Evolutionary conservation across 1,284 basidiomycete genomes (phyloP), one percentile per base, ranked within the genome.

Genomic region (Quambalaria eucalypti): DNA sequence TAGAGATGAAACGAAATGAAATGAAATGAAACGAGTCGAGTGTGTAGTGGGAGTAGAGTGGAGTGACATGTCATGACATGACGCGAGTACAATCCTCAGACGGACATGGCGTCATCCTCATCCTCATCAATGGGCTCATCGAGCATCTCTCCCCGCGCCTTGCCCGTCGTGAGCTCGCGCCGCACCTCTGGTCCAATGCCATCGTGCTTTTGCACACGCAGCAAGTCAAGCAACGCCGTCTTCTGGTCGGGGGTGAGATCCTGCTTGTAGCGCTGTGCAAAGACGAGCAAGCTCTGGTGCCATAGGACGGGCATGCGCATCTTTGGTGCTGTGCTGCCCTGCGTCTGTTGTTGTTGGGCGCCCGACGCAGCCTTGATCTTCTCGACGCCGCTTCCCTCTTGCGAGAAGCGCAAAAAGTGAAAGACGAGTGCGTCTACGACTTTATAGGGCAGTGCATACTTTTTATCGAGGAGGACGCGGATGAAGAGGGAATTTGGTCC

Each of bases 241-340:
- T 97, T 98, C 76, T 99, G 95, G 76, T 99, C 93, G 0, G 88
- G 87, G 0, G 95, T 96, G 63, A 99, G 76, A 77, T 98, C 93
- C n/a, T 88, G 85, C 31, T 90, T 88, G 77, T 98, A 99, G 23
- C 53, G 12, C 78, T 99, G 95, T 30, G 84, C 85, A 74, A 98
- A 97, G 4, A 93, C 90, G 6, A 99, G 81, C 57, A 98, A 80
- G 74, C 88, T 90, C 78, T 99, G 95, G 76, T 99, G 91, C 95
- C 95, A 99, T 12, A 99, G 80, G 10, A 98, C 95, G 6, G 95
- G 95, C 55, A 75, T 75, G 25, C 71, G 61, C 16, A 62, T 52
- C 50, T 72, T 65, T 9, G 66, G 48, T 2, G 66, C 64, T 36
- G 60, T 55, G 12, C 40, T 52, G 4, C 53, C 60, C 12, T 52